Evolutionary conservation across 2,329 filamentous ascomycete species (phyloP), one percentile per base, ranked within the genome.

Genomic region (Venturia carpophila): DNA sequence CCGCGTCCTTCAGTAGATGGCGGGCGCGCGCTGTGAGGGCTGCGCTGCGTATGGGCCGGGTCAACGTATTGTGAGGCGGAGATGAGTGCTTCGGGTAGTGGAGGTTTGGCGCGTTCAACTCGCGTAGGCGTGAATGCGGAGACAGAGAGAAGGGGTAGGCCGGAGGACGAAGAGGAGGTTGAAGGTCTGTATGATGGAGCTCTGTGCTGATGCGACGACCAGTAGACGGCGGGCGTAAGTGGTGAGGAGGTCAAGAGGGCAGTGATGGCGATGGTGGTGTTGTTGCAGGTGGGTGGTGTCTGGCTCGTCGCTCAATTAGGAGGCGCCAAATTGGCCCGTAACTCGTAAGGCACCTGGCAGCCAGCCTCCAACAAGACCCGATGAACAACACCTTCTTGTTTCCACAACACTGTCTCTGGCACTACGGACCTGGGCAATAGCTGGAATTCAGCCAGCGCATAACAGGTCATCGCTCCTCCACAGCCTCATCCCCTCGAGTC

Each of bases 101-200:
- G 30, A 43, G 60, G 60, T 43, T 62, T 19, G 43, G 39, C 60
- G 60, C 60, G 60, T 43, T 42, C 60, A 37, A 42, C 39, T 47
- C 43, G 60, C 60, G 60, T 42, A 27, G 34, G 56, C 21, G 39
- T 34, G 24, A 5, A 19, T 37, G 37, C 17, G 34, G 27, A 27
- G 60, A 62, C 2, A n/a, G 10, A 39, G 43, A 5, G 37, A 13
- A 17, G 37, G n/a, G 21, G 27, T 7, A 39, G 60, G 24, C 34
- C 5, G 37, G 24, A 1, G 60, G 60, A 27, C 43, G 39, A 3
- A 17, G 34, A 45, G 21, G 34, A 37, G 19, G 43, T 43, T 15
- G n/a, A 34, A 47, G 34, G 39, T 6, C 17, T 47, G 21, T 58
- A 7, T 37, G 27, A 37, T 58, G 52, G 27, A 37, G 52, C 27